These are phyloP conservation scores for Ceratocystis destructans DNA, from an alignment of 2,329 filamentous ascomycete species.

Conservation along the genomic window DNA sequence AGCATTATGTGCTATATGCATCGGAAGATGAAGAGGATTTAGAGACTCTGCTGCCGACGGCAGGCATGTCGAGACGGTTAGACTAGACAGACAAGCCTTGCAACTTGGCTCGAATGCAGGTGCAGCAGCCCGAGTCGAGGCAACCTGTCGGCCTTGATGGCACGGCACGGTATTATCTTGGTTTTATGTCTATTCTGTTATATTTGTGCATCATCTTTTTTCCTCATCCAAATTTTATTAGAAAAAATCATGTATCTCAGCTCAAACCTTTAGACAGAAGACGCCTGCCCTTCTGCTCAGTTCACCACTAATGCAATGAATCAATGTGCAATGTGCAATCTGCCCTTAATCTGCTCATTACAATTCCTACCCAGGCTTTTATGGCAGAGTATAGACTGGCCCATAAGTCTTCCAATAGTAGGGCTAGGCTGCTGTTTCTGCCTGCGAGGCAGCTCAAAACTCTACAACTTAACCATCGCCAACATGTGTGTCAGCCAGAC, in stretches of 20 bases:
- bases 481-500: background rate
- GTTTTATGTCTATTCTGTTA: background rate
- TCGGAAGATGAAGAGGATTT: constrained; percentile 20
- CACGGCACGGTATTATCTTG: too few species aligned
- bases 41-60: constrained; percentile 24
- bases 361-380: background rate
- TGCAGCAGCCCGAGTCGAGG: background rate
- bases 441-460: background rate
- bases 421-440: background rate
- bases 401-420: too few species aligned
- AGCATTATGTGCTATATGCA: constrained; percentile 73
- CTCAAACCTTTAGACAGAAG: too few species aligned
- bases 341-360: background rate
- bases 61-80: constrained; percentile 22
- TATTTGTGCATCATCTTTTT: background rate
- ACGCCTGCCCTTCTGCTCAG: too few species aligned
- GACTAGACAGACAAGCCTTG: constrained; percentile 15
- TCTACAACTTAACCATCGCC: background rate
- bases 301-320: too few species aligned
- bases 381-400: background rate
- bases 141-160: too few species aligned
- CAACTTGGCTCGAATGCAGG: background rate
- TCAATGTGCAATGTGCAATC: background rate
- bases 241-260: background rate
- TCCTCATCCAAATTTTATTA: background rate